Base-by-base conservation (phyloP, 163 green algal genomes). In the Prototheca wickerhamii region DNA sequence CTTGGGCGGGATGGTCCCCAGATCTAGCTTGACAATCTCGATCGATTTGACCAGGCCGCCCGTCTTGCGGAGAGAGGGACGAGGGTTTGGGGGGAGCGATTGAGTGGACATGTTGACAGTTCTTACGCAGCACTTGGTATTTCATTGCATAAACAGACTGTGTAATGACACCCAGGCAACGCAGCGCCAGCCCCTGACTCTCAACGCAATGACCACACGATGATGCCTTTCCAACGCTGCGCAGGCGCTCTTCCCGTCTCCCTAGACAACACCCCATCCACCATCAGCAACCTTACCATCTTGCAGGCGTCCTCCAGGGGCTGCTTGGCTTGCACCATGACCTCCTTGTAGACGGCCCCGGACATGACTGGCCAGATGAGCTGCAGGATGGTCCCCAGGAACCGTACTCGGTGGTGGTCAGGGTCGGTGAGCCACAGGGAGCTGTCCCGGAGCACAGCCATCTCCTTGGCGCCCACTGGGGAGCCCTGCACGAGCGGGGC, bases 331-430 rank as follows among this genome's bases (percentile, higher is more conserved):
- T 82, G 70, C 65, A 85, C 64, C 43, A 80, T 52, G 3, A 76
- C 71, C 72, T 80, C 76, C 50, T 83, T 74, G 31, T 69, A 65
- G 28, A 88, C 71, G 3, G 77, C 82, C 25, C 74, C 52, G 25
- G 74, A 76, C 18, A 84, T 74, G 34, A 79, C 58, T 20, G 79
- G 77, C 82, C 82, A 88, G 59, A 88, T 61, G 12, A 64, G 65
- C 34, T 59, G 62, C 26, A 88, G 67, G 15, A 80, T 70, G 12
- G 55, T 67, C 60, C 85, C 84, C 32, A 85, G 65, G 70, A 83
- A 88, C 58, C 51, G 18, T 26, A 66, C 63, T 57, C 61, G 18
- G 37, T 72, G 58, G 32, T 70, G 72, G 33, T 77, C 71, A 18
- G 71, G 71, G 18, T 77, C 35, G 1, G 34, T 17, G 25, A 77